Base-by-base conservation (phyloP, 2,329 filamentous ascomycete genomes). In the Curvularia eragrostidis region DNA sequence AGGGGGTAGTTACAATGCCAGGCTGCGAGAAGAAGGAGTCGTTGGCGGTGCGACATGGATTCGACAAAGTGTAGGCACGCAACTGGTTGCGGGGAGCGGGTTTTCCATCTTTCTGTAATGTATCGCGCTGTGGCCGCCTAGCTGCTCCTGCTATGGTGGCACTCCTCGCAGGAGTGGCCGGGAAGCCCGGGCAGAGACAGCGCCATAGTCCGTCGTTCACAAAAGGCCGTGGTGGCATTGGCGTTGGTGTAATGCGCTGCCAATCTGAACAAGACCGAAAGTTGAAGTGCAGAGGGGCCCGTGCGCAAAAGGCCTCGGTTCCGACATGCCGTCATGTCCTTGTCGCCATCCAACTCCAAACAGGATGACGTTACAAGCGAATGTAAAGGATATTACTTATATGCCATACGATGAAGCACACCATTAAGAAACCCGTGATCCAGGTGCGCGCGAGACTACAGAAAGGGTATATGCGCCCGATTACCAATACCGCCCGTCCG, bases 151-250 rank as follows among this genome's bases (percentile, higher is more conserved):
- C 46, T n/a, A 41, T 26, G 10, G 44, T 5, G 1, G 39, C 32
- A 2, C 28, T 26, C 9, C 34, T 21, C 2, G 48, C 47, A 10
- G 43, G 52, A 44, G 53, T 65, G 12, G 39, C n/a, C n/a, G 64
- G 56, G 34, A 67, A 70, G 18, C 66, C 59, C 0, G 73, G 73
- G 46, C 73, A 75, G 3, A 77, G 71, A 61, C 70, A 75, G 34
- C 66, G 64, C 73, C 73, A 76, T 19, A 76, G 66, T 36, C 68
- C 68, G 57, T 76, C 73, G 60, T 73, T 70, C 21, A 74, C 63
- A 30, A 75, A 67, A 19, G 73, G 68, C 21, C 67, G 68, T 46
- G 71, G 65, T 48, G 70, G 66, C 72, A 75, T 75, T 65, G 65
- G 54, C 28, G 52, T 48, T 41, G 41, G 38, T 24, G 53, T 49